A percentile compares a stretch with the other conserved stretches of the same genome.
These are phyloP conservation scores for Colletotrichum sp. DNA, from an alignment of 2,329 filamentous ascomycete genomes.

Conservation along the genomic window DNA sequence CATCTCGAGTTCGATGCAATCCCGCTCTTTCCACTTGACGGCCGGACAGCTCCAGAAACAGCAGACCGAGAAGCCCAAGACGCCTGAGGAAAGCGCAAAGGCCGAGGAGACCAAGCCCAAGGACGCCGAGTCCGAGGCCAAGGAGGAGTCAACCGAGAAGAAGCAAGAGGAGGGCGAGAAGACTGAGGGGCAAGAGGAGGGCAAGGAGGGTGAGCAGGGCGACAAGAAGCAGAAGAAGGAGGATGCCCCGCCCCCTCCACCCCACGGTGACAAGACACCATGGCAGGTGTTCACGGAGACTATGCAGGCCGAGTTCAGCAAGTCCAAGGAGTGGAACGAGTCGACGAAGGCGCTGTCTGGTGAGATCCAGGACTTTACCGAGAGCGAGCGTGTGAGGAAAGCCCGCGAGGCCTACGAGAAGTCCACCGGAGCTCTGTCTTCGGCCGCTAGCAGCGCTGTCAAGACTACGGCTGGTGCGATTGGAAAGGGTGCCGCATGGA, in stretches of 20 bases:
- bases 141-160: conserved; percentile 32
- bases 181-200: conserved; percentile 46
- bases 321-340: conserved; percentile 99
- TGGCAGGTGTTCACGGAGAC: conserved; percentile 99
- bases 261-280: conserved; percentile 96
- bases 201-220: conserved; percentile 37
- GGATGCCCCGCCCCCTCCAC: conserved; percentile 83
- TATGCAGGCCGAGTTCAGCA: conserved; percentile 91
- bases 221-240: conserved; percentile 66
- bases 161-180: conserved; percentile 49
- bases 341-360: conserved; percentile 94
- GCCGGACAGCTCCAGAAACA: conserved; percentile 28
- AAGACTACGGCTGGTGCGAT: conserved; percentile 87
- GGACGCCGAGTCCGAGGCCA: conserved; percentile 31
- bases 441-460: conserved; percentile 78
- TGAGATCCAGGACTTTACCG: conserved; percentile 87
- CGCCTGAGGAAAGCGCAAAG: conserved; percentile 31
- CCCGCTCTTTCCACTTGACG: conserved; percentile 45
- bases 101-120: conserved; percentile 46
- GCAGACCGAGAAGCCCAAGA: conserved; percentile 30
- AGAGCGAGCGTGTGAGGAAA: conserved; percentile 88
- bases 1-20: conserved; percentile 36
- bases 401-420: conserved; percentile 87
- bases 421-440: conserved; percentile 82
- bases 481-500: conserved; percentile 92